Conservation (phyloP, 169 alveolate species). For the Cryptosporidium sp. region DNA sequence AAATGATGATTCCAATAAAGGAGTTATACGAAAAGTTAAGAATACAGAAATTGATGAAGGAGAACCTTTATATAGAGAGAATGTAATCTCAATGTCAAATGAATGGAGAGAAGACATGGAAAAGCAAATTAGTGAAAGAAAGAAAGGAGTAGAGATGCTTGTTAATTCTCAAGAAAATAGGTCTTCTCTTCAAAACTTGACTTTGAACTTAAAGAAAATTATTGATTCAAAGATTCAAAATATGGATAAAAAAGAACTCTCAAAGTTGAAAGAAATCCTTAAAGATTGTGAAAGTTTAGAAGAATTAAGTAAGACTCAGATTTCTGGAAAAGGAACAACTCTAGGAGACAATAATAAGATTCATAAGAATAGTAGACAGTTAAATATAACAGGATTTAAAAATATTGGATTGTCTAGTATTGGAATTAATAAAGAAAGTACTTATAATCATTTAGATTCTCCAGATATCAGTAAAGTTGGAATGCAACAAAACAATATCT, state of each 20-base stretch:
- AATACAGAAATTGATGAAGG: neutral
- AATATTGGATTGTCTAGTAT: conserved; percentile 1
- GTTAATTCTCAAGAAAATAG: conserved; percentile 6
- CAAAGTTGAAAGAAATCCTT: conserved; percentile 7
- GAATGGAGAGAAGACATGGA: conserved; percentile 24
- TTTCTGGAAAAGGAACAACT: neutral
- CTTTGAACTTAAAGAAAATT: neutral
- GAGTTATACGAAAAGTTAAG: conserved; percentile 32
- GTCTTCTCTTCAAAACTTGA: neutral
- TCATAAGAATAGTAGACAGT: neutral
- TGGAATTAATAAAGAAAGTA: neutral
- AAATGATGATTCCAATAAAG: conserved; percentile 44
- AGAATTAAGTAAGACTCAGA: neutral
- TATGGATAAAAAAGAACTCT: conserved; percentile 34
- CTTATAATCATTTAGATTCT: neutral
- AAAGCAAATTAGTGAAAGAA: conserved; percentile 10
- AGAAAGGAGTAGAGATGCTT: conserved; percentile 27
- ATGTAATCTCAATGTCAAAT: conserved; percentile 34
- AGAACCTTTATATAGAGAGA: conserved; percentile 22
- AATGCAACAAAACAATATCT: conserved; percentile 18
- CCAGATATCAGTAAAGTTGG: neutral
- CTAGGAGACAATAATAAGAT: neutral
- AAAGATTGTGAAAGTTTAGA: neutral
- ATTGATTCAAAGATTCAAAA: neutral
- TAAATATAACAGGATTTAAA: neutral